Evolutionary conservation across 768 basidiomycete genomes (phyloP), one percentile per base, ranked within the genome.

Genomic region (Podaxis mareebaensis): DNA sequence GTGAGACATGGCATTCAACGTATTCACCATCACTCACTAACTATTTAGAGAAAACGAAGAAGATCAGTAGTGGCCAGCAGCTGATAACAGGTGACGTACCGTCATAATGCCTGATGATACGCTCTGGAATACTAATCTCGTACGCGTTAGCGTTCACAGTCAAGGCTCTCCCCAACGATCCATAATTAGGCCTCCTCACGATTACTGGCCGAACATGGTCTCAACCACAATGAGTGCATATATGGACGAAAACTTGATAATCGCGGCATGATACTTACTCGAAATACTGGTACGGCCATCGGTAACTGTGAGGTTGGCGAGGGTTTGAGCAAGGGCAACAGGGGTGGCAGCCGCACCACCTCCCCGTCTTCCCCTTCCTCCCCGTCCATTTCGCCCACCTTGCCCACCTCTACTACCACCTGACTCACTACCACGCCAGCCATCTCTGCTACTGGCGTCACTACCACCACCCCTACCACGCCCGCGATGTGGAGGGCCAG

Each of bases 71-170:
- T 44, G 30, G 44, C 46, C 26, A 36, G 49, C 65, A 33, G 4
- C 61, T 58, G 30, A 52, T 10, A 7, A 24, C n/a, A 54, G 58
- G 63, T 60, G 1, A 73, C 86, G 65, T 70, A 89, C 92, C 87
- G 71, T 94, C 91, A 68, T 93, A 93, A 67, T 93, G 92, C 64
- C 88, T 81, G 48, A 92, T 92, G 30, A 84, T 81, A 4, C 72
- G 74, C 24, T 87, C 82, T 0, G 91, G 87, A 13, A 90, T 84
- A 0, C 81, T 78, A 3, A 85, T 84, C 46, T 70, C 71, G 67
- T 91, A 93, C 54, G 89, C 88, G 72, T 93, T 94, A 38, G 82
- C 81, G 81, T 77, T 26, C 73, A 72, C 13, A 77, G 64, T 48
- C 69, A 67, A 24, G 70, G 71, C 3, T 91, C 92, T 10, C 79